These are phyloP conservation scores for Phylloporus sp. DNA, from an alignment of 768 basidiomycete genomes.

Conservation along the genomic window DNA sequence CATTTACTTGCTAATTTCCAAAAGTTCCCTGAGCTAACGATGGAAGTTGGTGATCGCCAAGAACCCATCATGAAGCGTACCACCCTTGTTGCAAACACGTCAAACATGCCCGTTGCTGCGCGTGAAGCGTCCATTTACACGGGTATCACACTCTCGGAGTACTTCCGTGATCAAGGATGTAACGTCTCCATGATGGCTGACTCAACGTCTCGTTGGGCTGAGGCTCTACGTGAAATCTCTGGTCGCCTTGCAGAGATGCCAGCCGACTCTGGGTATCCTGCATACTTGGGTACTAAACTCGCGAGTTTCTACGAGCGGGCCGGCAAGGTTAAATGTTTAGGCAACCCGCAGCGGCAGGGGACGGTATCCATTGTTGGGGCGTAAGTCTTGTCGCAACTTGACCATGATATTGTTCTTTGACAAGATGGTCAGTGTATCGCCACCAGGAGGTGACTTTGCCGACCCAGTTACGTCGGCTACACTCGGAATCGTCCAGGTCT, in stretches of 20 bases:
- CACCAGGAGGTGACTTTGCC: constrained; percentile 98
- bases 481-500: constrained; percentile 97
- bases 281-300: constrained; percentile 91
- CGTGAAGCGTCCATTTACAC: constrained; percentile 99
- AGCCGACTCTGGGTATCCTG: constrained; percentile 98
- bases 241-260: constrained; percentile 99
- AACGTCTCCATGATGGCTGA: constrained; percentile 99
- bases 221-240: constrained; percentile 97
- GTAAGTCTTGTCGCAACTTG: constrained; percentile 47
- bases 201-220: constrained; percentile 98
- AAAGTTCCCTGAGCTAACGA: constrained; percentile 84
- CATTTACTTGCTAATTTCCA: constrained; percentile 10
- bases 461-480: constrained; percentile 98
- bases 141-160: constrained; percentile 97
- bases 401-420: constrained; percentile 5
- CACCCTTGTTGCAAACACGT: constrained; percentile 96
- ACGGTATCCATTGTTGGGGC: constrained; percentile 99
- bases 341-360: constrained; percentile 81
- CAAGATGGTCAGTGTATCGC: constrained; percentile 68
- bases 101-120: constrained; percentile 99
- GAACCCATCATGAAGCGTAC: constrained; percentile 99
- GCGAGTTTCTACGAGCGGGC: constrained; percentile 99
- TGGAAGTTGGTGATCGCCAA: constrained; percentile 88
- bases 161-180: constrained; percentile 98
- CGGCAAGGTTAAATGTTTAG: constrained; percentile 90